Conservation (phyloP, 495 filamentous ascomycete species). For the Cairneyella variabilis region DNA sequence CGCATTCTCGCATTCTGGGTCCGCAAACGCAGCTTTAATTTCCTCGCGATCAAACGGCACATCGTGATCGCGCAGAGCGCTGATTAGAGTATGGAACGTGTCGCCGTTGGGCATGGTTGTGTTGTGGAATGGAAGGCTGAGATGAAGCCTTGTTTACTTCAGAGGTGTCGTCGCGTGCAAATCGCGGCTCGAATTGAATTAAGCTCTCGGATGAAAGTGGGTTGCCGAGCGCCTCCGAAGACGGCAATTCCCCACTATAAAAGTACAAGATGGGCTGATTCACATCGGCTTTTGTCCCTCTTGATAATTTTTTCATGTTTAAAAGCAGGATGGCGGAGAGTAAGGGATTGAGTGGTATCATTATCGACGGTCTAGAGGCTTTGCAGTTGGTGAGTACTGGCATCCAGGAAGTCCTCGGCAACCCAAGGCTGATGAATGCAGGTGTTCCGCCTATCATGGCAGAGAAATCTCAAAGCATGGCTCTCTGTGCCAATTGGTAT, state of each 20-base stretch:
- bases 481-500: slow-evolving; percentile 45
- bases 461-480: slow-evolving; percentile 41
- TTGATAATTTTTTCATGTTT: not conserved
- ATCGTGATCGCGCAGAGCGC: slow-evolving; percentile 24
- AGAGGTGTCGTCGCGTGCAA: not conserved
- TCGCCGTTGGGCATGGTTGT: slow-evolving; percentile 22
- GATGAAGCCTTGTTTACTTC: slow-evolving; percentile 15
- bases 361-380: slow-evolving; percentile 15
- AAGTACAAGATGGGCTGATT: too few species aligned
- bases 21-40: slow-evolving; percentile 18
- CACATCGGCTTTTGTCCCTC: too few species aligned
- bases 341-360: not conserved
- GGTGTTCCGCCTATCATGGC: slow-evolving; percentile 28
- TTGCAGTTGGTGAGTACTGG: slow-evolving; percentile 18
- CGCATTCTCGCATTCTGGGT: slow-evolving; percentile 21
- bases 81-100: slow-evolving; percentile 17
- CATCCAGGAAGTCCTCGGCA: not conserved
- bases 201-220: too few species aligned
- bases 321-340: slow-evolving; percentile 13
- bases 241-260: too few species aligned
- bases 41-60: slow-evolving; percentile 23
- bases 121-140: slow-evolving; percentile 14
- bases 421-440: slow-evolving; percentile 17
- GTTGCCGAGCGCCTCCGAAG: too few species aligned
- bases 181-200: too few species aligned